phyloP scores from a whole-genome alignment of 169 alveolate species.

The Condylostoma magnum region DNA sequence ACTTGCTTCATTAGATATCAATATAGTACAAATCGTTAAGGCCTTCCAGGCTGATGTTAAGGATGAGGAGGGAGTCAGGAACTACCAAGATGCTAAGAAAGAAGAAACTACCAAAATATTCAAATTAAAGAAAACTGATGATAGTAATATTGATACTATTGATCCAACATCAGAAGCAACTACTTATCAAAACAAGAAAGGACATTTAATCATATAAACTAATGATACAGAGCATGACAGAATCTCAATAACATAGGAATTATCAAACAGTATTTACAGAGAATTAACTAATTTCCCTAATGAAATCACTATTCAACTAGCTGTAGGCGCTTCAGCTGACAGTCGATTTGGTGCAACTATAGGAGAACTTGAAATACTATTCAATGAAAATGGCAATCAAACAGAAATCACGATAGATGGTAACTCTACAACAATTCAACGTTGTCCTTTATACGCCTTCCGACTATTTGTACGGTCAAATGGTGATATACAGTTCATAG shows the following conservation, averaged over 20 bases:
- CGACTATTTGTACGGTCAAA: too few species aligned
- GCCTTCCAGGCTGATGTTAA: constrained; percentile 5
- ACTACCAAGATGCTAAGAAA: not conserved
- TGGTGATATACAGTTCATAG: too few species aligned
- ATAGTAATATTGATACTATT: not conserved
- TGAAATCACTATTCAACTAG: too few species aligned
- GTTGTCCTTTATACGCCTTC: too few species aligned
- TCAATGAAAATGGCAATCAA: too few species aligned
- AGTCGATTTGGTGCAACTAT: not conserved
- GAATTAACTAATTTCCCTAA: too few species aligned
- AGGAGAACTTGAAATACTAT: not conserved
- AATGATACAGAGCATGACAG: too few species aligned
- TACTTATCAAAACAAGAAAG: not conserved
- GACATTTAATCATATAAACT: not conserved
- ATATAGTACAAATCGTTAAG: not conserved
- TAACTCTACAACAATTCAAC: too few species aligned
- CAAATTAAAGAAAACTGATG: too few species aligned
- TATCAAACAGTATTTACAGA: too few species aligned
- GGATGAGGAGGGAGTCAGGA: not conserved
- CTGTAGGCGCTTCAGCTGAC: not conserved
- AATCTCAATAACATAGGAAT: too few species aligned
- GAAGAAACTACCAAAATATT: not conserved
- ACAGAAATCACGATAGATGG: too few species aligned
- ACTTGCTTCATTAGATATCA: constrained; percentile 11
- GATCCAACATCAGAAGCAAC: not conserved